These are phyloP conservation scores for Barnettozyma californica DNA, from an alignment of 805 yeast genomes.

Conservation along the genomic window DNA sequence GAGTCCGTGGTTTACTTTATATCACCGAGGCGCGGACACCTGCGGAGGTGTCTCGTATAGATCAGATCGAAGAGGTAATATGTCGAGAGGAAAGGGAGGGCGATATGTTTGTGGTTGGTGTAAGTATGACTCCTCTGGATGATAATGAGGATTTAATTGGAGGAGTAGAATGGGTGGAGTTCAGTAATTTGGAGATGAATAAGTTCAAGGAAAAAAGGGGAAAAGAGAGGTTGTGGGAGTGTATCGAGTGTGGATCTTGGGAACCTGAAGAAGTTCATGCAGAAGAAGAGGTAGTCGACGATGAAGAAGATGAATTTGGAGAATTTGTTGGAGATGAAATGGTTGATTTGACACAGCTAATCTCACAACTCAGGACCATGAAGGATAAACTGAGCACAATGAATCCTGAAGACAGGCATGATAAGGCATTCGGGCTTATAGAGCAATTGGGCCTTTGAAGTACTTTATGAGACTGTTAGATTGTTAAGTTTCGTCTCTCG, in stretches of 20 bases:
- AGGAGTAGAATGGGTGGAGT: constrained; percentile 1
- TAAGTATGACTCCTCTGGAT: not conserved
- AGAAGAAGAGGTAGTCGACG: not conserved
- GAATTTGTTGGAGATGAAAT: not conserved
- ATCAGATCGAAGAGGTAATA: not conserved
- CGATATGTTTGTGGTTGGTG: not conserved
- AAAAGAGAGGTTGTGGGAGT: not conserved
- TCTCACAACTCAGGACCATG: not conserved
- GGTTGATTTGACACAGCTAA: not conserved
- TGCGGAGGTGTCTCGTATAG: not conserved
- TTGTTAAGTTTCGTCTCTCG: too few species aligned
- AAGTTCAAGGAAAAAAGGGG: not conserved
- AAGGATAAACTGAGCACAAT: not conserved
- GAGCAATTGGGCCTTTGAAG: not conserved
- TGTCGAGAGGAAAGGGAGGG: not conserved
- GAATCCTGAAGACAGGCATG: not conserved
- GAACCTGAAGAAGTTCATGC: not conserved
- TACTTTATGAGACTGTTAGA: too few species aligned
- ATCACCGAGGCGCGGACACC: not conserved
- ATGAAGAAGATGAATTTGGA: not conserved
- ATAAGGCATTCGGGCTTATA: not conserved
- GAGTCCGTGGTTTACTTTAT: not conserved
- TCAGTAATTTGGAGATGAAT: not conserved
- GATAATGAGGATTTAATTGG: not conserved
- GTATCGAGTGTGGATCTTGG: constrained; percentile 3